These are phyloP conservation scores for Ophiobolus disseminans DNA, from an alignment of 2,329 filamentous ascomycete genomes.

Conservation along the genomic window DNA sequence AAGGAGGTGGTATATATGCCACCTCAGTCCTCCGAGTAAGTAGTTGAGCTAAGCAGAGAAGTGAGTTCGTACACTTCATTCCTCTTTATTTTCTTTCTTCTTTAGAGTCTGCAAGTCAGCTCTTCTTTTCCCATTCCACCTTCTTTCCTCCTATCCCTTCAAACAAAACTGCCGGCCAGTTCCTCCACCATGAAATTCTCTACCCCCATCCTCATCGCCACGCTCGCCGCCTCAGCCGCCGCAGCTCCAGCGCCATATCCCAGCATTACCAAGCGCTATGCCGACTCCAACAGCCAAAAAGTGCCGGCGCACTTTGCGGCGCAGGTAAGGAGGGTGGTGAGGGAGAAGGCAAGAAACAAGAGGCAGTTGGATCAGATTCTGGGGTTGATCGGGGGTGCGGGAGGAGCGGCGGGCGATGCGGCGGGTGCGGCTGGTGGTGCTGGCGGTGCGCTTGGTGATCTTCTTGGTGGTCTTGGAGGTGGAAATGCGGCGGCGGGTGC, in stretches of 20 bases:
- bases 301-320: conserved; percentile 35
- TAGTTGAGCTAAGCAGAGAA: no score
- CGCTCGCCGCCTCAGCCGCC: conserved; percentile 33
- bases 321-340: conserved; percentile 25
- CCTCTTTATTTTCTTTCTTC: conserved; percentile 15
- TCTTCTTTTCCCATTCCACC: conserved; percentile 23
- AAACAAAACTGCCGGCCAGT: conserved; percentile 38
- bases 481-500: background rate
- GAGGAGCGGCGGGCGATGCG: conserved; percentile 7
- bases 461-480: conserved; percentile 7
- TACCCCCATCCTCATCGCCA: conserved; percentile 32
- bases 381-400: conserved; percentile 16
- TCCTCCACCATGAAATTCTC: conserved; percentile 36
- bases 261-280: conserved; percentile 31
- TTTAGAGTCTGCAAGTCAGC: conserved; percentile 39
- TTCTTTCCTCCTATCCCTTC: conserved; percentile 14
- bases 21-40: no score
- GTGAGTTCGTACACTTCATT: conserved; percentile 8
- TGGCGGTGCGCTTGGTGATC: conserved; percentile 13
- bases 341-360: conserved; percentile 32
- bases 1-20: no score
- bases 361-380: conserved; percentile 38
- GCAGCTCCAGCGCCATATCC: conserved; percentile 34
- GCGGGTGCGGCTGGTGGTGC: conserved; percentile 10
- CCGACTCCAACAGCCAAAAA: conserved; percentile 27